Base-by-base conservation (phyloP, 257 asterid genomes). In the Euphrasia confusa region DNA sequence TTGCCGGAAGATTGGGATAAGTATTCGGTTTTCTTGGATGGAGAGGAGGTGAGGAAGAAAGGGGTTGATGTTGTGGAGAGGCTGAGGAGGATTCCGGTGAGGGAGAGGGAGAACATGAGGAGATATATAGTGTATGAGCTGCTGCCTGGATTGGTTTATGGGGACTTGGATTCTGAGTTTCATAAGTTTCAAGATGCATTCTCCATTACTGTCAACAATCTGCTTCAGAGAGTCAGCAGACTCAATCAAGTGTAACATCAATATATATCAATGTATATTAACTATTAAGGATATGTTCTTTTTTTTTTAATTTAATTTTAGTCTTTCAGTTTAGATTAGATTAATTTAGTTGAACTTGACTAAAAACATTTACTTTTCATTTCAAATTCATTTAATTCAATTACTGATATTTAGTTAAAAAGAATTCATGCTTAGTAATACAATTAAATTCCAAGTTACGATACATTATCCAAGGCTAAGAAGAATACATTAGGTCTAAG, bases 161-260 rank as follows among this genome's bases (percentile, higher is more conserved):
- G 84, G 32, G 78, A 73, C 73, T 35, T 72, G n/a, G 67, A 75
- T 50, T 75, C 94, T 7, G 69, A 76, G 64, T 64, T 83, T 5
- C 78, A 78, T 1, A 83, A 76, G 65, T 84, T 83, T 75, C 79
- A 79, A 64, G 91, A 87, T 71, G 96, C 96, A 3, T 84, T 84
- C 69, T 67, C 85, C 9, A 56, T 88, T 37, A 62, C 84, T n/a
- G 71, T 88, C 28, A 73, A 83, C 66, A 83, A 80, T 78, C 68
- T 88, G 70, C 63, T 88, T 60, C 70, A 78, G 54, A 88, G 87
- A 64, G 74, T 78, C 52, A 73, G 68, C 45, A 76, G 68, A 69
- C 33, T 79, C 66, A 67, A 71, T 56, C 30, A 54, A 48, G 50
- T 57, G 62, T 65, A 54, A 21, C 24, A n/a, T n/a, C n/a, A n/a